phyloP scores from a whole-genome alignment of 805 yeast species.

The Nakazawaea peltata region DNA sequence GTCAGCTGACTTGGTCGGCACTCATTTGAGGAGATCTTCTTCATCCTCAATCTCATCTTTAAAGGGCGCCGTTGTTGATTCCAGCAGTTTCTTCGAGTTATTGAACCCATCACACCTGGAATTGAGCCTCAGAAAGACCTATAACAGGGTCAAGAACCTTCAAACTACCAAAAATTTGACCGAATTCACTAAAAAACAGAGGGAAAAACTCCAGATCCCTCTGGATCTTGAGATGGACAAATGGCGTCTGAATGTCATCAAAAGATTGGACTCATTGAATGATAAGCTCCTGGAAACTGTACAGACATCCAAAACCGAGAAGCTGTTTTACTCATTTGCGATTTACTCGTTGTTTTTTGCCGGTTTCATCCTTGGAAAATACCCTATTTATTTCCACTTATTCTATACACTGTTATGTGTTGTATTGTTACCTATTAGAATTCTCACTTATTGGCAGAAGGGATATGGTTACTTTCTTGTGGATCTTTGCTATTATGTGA shows the following conservation, averaged over 20 bases:
- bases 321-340: slow-evolving; percentile 71
- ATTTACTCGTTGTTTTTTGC: slow-evolving; percentile 57
- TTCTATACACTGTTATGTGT: slow-evolving; percentile 57
- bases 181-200: slow-evolving; percentile 18
- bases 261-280: slow-evolving; percentile 29
- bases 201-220: slow-evolving; percentile 16
- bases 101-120: slow-evolving; percentile 10
- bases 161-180: slow-evolving; percentile 8
- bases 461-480: slow-evolving; percentile 84
- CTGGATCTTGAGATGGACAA: slow-evolving; percentile 20
- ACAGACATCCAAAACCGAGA: slow-evolving; percentile 54
- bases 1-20: too few species aligned
- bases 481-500: slow-evolving; percentile 89
- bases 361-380: slow-evolving; percentile 72
- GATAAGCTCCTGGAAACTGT: slow-evolving; percentile 26
- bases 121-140: slow-evolving; percentile 8
- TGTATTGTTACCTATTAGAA: slow-evolving; percentile 74
- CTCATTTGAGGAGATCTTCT: neutral
- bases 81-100: slow-evolving; percentile 5
- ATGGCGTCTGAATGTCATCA: slow-evolving; percentile 16
- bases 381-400: slow-evolving; percentile 71
- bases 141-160: slow-evolving; percentile 9
- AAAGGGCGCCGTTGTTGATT: slow-evolving; percentile 1
- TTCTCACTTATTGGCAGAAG: slow-evolving; percentile 71
- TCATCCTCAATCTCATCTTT: slow-evolving; percentile 1